Percentiles rank a stretch among this genome's conserved stretches.
Evolutionary conservation across 2,329 filamentous ascomycete genomes (phyloP).

Genomic region (Colletotrichum sojae): DNA sequence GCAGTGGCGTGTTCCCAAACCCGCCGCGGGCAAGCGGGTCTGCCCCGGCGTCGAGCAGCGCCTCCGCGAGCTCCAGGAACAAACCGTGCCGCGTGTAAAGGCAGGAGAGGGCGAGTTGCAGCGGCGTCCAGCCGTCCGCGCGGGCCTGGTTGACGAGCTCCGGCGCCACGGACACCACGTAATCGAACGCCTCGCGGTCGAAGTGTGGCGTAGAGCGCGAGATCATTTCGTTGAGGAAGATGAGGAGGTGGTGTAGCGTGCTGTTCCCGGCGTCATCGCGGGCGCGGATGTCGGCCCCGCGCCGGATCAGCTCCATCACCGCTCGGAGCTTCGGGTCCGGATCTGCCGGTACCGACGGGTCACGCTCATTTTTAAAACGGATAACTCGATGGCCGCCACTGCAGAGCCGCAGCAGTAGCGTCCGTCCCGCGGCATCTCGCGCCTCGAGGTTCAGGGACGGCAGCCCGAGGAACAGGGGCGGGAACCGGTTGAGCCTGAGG

Average conservation of each 20-base stretch:
- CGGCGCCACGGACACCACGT: constrained; percentile 1
- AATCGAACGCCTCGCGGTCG: neutral
- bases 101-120: neutral
- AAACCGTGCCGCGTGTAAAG: neutral
- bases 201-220: no score
- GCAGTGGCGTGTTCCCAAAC: neutral
- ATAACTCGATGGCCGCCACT: no score
- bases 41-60: neutral
- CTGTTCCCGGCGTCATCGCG: neutral
- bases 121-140: neutral
- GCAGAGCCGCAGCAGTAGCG: constrained; percentile 4
- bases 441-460: neutral
- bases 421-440: constrained; percentile 5
- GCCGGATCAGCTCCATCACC: neutral
- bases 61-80: neutral
- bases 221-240: no score
- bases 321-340: neutral
- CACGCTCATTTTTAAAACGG: neutral
- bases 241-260: constrained; percentile 6
- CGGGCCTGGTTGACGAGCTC: constrained; percentile 5
- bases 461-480: neutral
- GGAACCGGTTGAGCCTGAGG: neutral
- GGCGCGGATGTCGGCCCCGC: constrained; percentile 8
- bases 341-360: no score
- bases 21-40: neutral